Percentiles rank a stretch among this genome's conserved stretches.
Conservation (phyloP, 2,329 filamentous ascomycete genomes). For the Sarocladium kiliense region DNA sequence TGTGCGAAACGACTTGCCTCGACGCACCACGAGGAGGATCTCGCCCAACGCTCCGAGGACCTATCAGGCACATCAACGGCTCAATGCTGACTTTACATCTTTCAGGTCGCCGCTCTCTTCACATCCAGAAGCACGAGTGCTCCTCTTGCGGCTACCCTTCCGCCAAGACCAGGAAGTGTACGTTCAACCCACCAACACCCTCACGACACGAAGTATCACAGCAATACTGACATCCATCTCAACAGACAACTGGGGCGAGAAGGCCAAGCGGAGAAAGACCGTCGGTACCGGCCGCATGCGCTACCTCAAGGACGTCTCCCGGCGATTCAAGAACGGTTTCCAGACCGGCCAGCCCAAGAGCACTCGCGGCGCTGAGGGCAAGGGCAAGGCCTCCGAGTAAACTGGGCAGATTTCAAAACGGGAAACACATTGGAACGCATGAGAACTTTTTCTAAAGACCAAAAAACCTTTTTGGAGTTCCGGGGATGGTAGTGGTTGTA, state of each 20-base stretch:
- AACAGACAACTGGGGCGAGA: slow-evolving; percentile 98
- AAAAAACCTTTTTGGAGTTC: neutral
- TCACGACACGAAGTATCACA: slow-evolving; percentile 8
- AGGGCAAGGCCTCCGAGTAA: slow-evolving; percentile 10
- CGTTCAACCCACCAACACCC: slow-evolving; percentile 39
- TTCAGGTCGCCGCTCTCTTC: slow-evolving; percentile 88
- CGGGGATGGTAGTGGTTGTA: neutral
- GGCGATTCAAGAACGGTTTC: slow-evolving; percentile 98
- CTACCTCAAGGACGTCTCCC: slow-evolving; percentile 86
- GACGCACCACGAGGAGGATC: neutral
- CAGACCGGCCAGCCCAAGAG: slow-evolving; percentile 83
- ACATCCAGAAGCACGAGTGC: slow-evolving; percentile 99
- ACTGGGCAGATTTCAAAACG: neutral
- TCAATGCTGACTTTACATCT: slow-evolving; percentile 19
- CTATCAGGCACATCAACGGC: neutral
- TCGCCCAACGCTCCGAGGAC: slow-evolving; percentile 10
- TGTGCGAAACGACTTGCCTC: neutral
- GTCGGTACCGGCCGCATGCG: slow-evolving; percentile 94
- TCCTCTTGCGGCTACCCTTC: slow-evolving; percentile 91
- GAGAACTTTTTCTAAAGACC: neutral
- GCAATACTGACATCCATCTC: slow-evolving; percentile 12
- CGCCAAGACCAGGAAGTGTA: slow-evolving; percentile 99
- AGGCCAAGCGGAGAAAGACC: slow-evolving; percentile 99
- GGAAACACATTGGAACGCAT: neutral
- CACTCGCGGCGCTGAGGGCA: slow-evolving; percentile 57